phyloP scores from a whole-genome alignment of 495 filamentous ascomycete species.

The Penicillium tannophilum region DNA sequence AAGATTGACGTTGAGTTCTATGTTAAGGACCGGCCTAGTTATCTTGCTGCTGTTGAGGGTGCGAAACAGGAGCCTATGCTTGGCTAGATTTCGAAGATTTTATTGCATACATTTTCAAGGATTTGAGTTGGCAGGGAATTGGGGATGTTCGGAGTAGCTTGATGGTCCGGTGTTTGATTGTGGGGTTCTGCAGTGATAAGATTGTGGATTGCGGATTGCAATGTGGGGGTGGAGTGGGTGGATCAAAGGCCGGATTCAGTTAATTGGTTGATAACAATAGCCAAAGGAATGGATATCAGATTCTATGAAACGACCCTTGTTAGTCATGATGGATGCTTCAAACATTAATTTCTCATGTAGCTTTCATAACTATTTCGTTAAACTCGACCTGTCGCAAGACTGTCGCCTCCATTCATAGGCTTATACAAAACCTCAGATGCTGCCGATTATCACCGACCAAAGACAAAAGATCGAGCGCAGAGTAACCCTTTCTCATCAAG shows the following conservation, averaged over 20 bases:
- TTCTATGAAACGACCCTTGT: no score
- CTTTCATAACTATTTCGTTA: no score
- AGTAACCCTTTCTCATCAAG: not conserved
- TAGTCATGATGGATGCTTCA: no score
- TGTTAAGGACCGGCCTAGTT: conserved; percentile 43
- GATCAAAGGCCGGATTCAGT: not conserved
- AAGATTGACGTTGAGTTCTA: conserved; percentile 51
- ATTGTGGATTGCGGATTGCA: not conserved
- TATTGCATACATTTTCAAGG: not conserved
- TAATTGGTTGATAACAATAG: not conserved
- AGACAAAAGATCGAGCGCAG: not conserved
- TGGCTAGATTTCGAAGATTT: conserved; percentile 3
- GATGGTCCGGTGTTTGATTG: not conserved
- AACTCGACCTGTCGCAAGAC: no score
- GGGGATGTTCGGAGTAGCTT: not conserved
- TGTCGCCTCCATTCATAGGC: no score
- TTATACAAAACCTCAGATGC: no score
- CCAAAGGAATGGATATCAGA: no score
- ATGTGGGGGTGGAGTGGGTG: not conserved
- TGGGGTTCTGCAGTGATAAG: not conserved
- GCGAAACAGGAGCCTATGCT: conserved; percentile 46
- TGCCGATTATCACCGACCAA: not conserved
- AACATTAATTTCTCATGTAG: no score
- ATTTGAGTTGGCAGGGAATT: no score
- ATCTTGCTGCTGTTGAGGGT: conserved; percentile 36